phyloP scores from a whole-genome alignment of 2,329 filamentous ascomycete species.

The Spiromastix sp. region DNA sequence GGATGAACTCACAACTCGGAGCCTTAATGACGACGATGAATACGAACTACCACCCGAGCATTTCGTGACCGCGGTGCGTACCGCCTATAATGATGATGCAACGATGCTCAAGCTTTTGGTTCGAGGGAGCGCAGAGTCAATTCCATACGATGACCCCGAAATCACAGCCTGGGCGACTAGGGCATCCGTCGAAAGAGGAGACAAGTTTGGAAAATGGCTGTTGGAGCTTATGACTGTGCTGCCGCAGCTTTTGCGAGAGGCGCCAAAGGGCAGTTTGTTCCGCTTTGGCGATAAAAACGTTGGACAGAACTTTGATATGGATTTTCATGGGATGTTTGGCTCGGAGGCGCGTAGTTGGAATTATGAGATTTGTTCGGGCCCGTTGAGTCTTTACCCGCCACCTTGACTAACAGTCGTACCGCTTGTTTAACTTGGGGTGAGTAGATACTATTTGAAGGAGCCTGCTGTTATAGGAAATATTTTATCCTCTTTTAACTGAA shows the following conservation, averaged over 20 bases:
- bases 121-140: constrained; percentile 28
- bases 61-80: constrained; percentile 22
- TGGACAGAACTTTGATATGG: too few species aligned
- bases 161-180: constrained; percentile 28
- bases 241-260: constrained; percentile 10
- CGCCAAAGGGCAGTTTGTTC: too few species aligned
- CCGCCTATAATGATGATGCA: constrained; percentile 15
- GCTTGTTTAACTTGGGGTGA: too few species aligned
- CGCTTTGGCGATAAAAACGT: too few species aligned
- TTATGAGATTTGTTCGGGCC: too few species aligned
- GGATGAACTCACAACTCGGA: constrained; percentile 22
- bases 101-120: constrained; percentile 24
- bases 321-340: too few species aligned
- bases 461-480: too few species aligned
- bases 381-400: too few species aligned
- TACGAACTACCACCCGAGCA: constrained; percentile 21
- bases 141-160: constrained; percentile 25
- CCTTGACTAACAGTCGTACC: too few species aligned
- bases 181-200: constrained; percentile 7
- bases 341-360: too few species aligned
- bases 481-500: too few species aligned
- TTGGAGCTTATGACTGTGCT: constrained; percentile 25
- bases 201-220: constrained; percentile 24
- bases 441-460: too few species aligned
- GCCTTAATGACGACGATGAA: constrained; percentile 1